Percentiles rank a stretch among this genome's conserved stretches.
Conservation (phyloP, 768 basidiomycete species). For the Lactifluus piperatus region DNA sequence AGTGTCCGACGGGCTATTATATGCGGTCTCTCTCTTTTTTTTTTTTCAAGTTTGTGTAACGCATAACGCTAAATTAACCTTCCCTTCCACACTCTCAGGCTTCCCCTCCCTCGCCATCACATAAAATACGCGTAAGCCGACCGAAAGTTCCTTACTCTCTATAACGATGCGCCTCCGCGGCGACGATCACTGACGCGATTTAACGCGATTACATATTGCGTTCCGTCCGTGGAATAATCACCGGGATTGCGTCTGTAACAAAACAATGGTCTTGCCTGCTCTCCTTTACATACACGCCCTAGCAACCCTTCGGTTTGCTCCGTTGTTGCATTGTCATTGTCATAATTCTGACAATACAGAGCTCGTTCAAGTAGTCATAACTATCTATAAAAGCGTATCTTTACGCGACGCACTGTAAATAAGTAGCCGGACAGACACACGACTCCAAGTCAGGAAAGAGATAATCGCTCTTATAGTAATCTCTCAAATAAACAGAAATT, state of each 20-base stretch:
- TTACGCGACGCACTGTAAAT: background rate
- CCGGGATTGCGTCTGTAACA: background rate
- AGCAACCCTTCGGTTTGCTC: background rate
- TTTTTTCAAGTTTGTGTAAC: too few species aligned
- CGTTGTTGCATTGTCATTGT: background rate
- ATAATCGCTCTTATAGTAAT: background rate
- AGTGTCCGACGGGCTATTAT: background rate
- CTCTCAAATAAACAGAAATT: too few species aligned
- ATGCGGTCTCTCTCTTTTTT: background rate
- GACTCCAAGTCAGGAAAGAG: too few species aligned
- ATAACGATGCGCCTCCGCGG: background rate
- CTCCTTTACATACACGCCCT: background rate
- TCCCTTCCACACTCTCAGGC: too few species aligned
- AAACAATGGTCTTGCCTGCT: background rate
- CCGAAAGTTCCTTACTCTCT: background rate
- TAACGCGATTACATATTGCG: background rate
- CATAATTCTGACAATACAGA: background rate
- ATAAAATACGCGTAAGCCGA: background rate
- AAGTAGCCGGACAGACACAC: too few species aligned
- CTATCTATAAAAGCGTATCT: background rate
- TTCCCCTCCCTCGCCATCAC: too few species aligned
- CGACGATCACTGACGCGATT: background rate
- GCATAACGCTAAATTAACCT: conserved; percentile 3
- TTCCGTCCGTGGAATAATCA: conserved; percentile 1
- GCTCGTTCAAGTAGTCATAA: background rate